Evolutionary conservation across 179 eudicot genomes (phyloP).

Genomic region (Beta lomatogona): DNA sequence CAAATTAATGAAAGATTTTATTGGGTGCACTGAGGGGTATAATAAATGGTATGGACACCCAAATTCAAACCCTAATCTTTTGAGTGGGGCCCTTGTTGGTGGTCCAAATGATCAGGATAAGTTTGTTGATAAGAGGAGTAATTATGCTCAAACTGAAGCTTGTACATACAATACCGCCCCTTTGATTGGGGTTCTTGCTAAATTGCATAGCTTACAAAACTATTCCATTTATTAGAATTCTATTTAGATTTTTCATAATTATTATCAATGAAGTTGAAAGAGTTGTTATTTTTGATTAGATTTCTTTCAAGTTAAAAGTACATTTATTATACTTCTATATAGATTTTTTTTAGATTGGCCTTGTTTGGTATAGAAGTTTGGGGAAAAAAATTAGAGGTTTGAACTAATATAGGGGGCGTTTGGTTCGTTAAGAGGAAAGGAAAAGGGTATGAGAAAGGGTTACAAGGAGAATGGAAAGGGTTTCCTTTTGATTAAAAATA

Average conservation of each 20-base stretch:
- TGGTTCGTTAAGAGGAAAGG: no score
- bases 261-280: background rate
- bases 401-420: no score
- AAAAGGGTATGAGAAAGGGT: no score
- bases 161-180: slow-evolving; percentile 80
- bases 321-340: no score
- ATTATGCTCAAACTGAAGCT: slow-evolving; percentile 78
- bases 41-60: slow-evolving; percentile 53
- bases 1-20: slow-evolving; percentile 42
- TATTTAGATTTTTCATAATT: background rate
- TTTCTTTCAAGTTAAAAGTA: background rate
- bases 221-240: background rate
- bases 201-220: slow-evolving; percentile 26
- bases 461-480: no score
- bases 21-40: slow-evolving; percentile 79
- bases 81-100: slow-evolving; percentile 74
- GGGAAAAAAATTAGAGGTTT: no score
- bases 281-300: background rate
- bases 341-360: no score
- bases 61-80: slow-evolving; percentile 57
- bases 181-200: slow-evolving; percentile 69
- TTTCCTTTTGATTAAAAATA: no score
- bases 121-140: slow-evolving; percentile 55
- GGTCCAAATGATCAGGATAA: slow-evolving; percentile 62
- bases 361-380: no score